phyloP scores from a whole-genome alignment of 2,329 filamentous ascomycete genomes.

The Aspergillus arachidicola region DNA sequence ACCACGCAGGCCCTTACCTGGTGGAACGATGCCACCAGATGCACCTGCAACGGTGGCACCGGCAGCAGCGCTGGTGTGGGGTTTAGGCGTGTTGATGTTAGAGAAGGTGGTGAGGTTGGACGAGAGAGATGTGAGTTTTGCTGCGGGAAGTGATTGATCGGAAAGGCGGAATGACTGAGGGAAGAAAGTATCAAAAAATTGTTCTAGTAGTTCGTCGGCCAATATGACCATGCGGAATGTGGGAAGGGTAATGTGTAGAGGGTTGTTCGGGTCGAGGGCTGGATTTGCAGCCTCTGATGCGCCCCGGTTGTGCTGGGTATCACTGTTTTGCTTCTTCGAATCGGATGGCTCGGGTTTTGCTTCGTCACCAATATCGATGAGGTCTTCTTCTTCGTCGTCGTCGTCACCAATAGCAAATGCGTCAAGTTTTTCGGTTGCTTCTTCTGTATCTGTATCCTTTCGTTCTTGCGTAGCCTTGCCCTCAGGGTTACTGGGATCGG shows the following conservation, averaged over 20 bases:
- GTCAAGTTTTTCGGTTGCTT: conserved; percentile 47
- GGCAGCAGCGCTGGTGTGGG: conserved; percentile 41
- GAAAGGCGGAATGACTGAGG: conserved; percentile 88
- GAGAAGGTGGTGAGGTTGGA: conserved; percentile 85
- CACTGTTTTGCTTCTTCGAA: not conserved
- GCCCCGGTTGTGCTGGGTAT: conserved; percentile 53
- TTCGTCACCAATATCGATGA: conserved; percentile 44
- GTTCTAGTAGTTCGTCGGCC: conserved; percentile 90
- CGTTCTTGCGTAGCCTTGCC: conserved; percentile 43
- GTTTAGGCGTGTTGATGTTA: conserved; percentile 60
- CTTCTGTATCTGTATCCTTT: conserved; percentile 30
- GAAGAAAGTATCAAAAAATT: conserved; percentile 97
- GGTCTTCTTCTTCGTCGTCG: conserved; percentile 59
- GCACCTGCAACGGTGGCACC: conserved; percentile 49
- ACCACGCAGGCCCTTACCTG: conserved; percentile 77
- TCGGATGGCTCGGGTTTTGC: conserved; percentile 28
- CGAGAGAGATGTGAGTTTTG: conserved; percentile 53
- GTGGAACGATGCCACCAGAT: conserved; percentile 63
- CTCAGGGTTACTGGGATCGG: conserved; percentile 81
- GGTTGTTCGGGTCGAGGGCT: conserved; percentile 88
- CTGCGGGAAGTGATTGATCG: conserved; percentile 58
- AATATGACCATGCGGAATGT: conserved; percentile 99
- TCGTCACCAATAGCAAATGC: conserved; percentile 79
- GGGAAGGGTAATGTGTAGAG: conserved; percentile 91
- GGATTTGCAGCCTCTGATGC: conserved; percentile 80